Base-by-base conservation (phyloP, 345 rosid species). In the Kandelia obovata region DNA sequence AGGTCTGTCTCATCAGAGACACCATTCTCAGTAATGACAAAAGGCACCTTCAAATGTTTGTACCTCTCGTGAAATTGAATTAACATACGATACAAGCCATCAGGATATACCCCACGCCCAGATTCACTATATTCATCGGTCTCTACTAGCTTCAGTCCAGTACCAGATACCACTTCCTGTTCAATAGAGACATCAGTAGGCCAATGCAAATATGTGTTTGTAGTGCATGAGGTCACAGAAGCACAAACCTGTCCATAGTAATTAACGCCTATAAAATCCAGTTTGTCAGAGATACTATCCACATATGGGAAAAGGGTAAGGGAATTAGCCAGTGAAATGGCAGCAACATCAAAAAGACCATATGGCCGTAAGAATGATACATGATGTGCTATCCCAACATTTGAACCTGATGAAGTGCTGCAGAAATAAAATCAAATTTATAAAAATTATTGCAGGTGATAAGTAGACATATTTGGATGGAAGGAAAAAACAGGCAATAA, bases 101-200 rank as follows among this genome's bases (percentile, higher is more conserved):
- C 98, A 35, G 96, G 98, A 81, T 94, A 94, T 53, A 94, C 90
- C 27, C 94, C 97, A 49, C 98, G 89, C 51, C 98, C 98, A 71
- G 98, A 94, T 85, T 94, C 98, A 76, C 98, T 94, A 77, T 94
- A 91, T 66, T 94, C 97, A 76, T 91, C 97, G 56, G 88, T 89
- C 81, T 91, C 97, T 56, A 91, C 95, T 47, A 91, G 88, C 84
- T 85, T 88, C 80, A 91, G 73, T 76, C 92, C 98, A 81, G 77
- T 60, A 77, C 97, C 97, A 64, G 75, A 84, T 55, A 88, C 71
- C 80, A 87, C 96, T 84, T 94, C 98, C 98, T 94, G 86, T 68
- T 59, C 39, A 73, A 49, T 60, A 67, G 68, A 74, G 64, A 52
- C 53, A 58, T 62, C 64, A 67, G 64, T 66, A 61, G 3, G 57